Percentiles rank a stretch among this genome's conserved stretches.
phyloP scores from a whole-genome alignment of 2,329 filamentous ascomycete species.

The Penicillium hordei region DNA sequence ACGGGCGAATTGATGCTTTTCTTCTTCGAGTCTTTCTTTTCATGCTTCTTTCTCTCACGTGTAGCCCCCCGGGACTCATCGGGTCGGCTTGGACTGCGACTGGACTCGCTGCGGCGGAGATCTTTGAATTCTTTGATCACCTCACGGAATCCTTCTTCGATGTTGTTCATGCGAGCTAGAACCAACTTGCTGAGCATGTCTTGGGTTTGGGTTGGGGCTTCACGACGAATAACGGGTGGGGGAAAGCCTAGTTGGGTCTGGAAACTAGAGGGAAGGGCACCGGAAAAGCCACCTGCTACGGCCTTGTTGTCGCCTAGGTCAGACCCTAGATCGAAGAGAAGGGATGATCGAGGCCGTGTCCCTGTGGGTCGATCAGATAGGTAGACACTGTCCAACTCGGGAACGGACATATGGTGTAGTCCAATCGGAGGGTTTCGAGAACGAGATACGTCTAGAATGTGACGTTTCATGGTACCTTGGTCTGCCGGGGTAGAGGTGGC shows the following conservation, averaged over 20 bases:
- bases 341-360: slow-evolving; percentile 56
- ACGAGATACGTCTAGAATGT: slow-evolving; percentile 38
- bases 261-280: slow-evolving; percentile 70
- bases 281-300: slow-evolving; percentile 61
- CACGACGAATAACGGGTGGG: slow-evolving; percentile 58
- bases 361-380: slow-evolving; percentile 43
- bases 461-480: slow-evolving; percentile 47
- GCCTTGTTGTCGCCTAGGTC: slow-evolving; percentile 66
- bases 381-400: slow-evolving; percentile 57
- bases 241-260: slow-evolving; percentile 77
- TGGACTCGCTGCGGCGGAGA: slow-evolving; percentile 47
- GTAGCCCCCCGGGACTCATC: slow-evolving; percentile 26
- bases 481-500: slow-evolving; percentile 35
- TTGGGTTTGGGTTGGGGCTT: slow-evolving; percentile 55
- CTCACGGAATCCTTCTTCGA: slow-evolving; percentile 87
- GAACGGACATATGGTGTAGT: slow-evolving; percentile 56
- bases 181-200: slow-evolving; percentile 77
- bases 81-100: slow-evolving; percentile 29
- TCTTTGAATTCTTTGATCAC: slow-evolving; percentile 79
- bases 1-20: slow-evolving; percentile 12
- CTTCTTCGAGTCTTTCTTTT: slow-evolving; percentile 29
- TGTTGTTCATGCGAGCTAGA: slow-evolving; percentile 84
- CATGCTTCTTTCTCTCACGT: slow-evolving; percentile 32
- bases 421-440: slow-evolving; percentile 58
- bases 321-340: slow-evolving; percentile 72